These are phyloP conservation scores for Elongisporangium prolatum DNA, from an alignment of 352 stramenopile species.

Conservation along the genomic window DNA sequence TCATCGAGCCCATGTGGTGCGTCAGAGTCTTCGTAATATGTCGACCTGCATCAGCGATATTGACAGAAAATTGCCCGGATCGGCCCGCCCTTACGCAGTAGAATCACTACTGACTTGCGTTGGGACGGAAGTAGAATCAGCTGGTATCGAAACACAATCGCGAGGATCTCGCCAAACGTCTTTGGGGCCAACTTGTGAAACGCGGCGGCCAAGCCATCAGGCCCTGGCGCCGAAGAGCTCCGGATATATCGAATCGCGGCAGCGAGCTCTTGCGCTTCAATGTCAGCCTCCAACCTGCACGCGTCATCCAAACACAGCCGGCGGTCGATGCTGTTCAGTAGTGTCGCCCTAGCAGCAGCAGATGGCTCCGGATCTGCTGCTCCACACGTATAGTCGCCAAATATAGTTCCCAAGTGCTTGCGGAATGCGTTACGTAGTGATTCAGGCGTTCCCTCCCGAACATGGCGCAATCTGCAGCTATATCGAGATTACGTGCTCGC, in stretches of 20 bases:
- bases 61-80: constrained; percentile 16
- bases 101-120: constrained; percentile 10
- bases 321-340: background rate
- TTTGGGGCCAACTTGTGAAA: constrained; percentile 16
- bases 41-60: constrained; percentile 24
- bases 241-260: constrained; percentile 4
- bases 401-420: background rate
- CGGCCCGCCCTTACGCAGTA: constrained; percentile 15
- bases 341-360: background rate
- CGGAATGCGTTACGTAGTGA: no score
- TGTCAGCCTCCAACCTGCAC: background rate
- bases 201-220: constrained; percentile 18
- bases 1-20: no score
- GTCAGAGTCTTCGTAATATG: no score
- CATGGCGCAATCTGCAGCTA: background rate
- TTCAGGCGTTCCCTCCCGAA: background rate
- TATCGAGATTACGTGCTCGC: background rate
- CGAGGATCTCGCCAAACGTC: constrained; percentile 14
- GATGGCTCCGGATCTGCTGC: background rate
- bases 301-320: background rate
- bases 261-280: constrained; percentile 1
- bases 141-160: constrained; percentile 15
- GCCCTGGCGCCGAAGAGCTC: background rate
- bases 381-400: background rate
- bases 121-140: constrained; percentile 12